Conservation (phyloP, 345 rosid genomes). For the Gossypium mustelinum region DNA sequence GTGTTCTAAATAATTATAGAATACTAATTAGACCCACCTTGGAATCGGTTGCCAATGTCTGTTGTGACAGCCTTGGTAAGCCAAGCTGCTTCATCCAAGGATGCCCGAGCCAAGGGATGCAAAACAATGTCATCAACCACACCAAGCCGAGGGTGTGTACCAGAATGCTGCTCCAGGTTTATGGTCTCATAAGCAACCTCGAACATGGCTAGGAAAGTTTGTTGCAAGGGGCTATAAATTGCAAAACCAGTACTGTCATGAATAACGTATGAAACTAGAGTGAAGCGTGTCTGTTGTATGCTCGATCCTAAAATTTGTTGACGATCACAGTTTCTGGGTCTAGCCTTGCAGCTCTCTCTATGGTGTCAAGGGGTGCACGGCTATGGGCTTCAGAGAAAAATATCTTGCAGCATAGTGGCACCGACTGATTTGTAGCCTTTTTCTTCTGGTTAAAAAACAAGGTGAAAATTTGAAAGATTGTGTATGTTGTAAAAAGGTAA, state of each 20-base stretch:
- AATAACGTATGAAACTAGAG: constrained; percentile 48
- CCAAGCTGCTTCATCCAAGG: constrained; percentile 61
- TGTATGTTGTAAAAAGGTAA: too few species aligned
- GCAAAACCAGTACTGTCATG: constrained; percentile 37
- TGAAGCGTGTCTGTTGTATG: constrained; percentile 47
- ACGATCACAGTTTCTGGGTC: constrained; percentile 41
- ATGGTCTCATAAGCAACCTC: constrained; percentile 47
- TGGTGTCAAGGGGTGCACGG: constrained; percentile 34
- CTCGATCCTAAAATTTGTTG: constrained; percentile 49
- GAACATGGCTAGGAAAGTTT: constrained; percentile 45
- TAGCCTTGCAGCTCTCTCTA: constrained; percentile 38
- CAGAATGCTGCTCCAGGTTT: constrained; percentile 50
- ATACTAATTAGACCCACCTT: constrained; percentile 30
- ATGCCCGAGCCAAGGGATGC: constrained; percentile 52
- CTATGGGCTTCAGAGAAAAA: constrained; percentile 52
- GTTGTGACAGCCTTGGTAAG: constrained; percentile 54
- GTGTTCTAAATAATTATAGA: neutral
- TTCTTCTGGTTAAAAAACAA: constrained; percentile 21
- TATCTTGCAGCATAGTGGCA: constrained; percentile 52
- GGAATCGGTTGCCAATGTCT: constrained; percentile 46
- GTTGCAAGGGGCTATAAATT: constrained; percentile 54
- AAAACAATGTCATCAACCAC: constrained; percentile 54
- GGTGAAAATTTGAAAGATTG: neutral
- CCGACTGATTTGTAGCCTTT: constrained; percentile 24
- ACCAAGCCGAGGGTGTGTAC: constrained; percentile 58